A percentile compares a stretch with the other conserved stretches of the same genome.
These are phyloP conservation scores for Apophysomyces ossiformis DNA, from an alignment of 371 early-diverging fungal species.

Conservation along the genomic window DNA sequence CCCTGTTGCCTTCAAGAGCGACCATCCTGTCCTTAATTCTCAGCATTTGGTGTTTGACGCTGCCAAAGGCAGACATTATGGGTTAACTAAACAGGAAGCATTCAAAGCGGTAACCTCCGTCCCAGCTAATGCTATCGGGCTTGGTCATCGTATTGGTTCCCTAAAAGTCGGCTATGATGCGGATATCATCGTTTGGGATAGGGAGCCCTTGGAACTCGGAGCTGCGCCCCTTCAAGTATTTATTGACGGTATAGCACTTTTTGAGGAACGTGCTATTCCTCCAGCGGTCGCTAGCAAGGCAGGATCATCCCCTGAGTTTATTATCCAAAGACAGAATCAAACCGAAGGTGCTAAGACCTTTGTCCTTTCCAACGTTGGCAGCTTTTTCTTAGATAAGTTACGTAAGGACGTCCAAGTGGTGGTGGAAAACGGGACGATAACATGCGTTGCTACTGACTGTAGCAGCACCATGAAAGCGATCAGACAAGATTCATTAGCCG, in stretches of 20 bases:
- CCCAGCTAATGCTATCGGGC: constrained; percentile 74
- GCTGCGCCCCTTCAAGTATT: constrained; percentile 73
- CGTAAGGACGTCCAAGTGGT: constrained; percentile 35
- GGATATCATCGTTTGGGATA: constrained; percentile 73
- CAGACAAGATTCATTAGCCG: background rate
- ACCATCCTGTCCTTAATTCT: constrained; percentile 78
- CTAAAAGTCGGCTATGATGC: constrained; percentile 77
- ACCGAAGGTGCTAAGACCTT: constrained; percentile 20
- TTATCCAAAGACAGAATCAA: constrained; percentile 1
- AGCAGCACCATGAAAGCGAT: constrained; percentile 4
- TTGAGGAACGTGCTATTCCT: constrained; percentile 38
- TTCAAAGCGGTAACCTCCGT: constrained; percentile 72
- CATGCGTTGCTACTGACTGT: constrained; percentile 47
- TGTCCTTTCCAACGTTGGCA: constrained; percentile 43
- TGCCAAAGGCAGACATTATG: constrained; percentile 73
- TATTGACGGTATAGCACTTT: constrained; percentile 69
- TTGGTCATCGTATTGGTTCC: constrained; percentile 71
- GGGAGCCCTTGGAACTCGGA: constrained; percentile 67
- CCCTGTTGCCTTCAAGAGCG: constrained; percentile 73
- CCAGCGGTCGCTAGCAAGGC: background rate
- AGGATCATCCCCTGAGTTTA: background rate
- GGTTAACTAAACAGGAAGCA: constrained; percentile 59
- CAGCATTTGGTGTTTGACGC: constrained; percentile 77
- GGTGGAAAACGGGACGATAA: constrained; percentile 48
- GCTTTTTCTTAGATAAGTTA: constrained; percentile 22